phyloP scores from a whole-genome alignment of 495 filamentous ascomycete genomes.

The Penicillium robsamsonii region DNA sequence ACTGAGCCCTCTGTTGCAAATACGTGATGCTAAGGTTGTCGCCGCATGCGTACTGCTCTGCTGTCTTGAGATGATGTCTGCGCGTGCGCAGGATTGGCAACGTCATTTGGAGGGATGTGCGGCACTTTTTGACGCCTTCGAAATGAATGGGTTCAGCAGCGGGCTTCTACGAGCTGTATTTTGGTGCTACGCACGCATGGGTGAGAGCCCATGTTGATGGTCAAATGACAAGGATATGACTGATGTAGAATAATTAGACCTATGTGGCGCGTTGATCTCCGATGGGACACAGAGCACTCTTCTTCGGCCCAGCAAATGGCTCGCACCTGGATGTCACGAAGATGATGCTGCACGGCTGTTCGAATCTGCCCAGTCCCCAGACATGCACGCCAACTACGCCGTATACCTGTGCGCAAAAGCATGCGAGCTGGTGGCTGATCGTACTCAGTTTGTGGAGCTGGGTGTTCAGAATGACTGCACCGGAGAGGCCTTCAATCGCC shows the following conservation, averaged over 20 bases:
- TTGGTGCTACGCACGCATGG: conserved; percentile 52
- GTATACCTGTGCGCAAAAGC: conserved; percentile 45
- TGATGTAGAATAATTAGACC: conserved; percentile 27
- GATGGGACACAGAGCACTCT: conserved; percentile 45
- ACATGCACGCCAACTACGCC: conserved; percentile 48
- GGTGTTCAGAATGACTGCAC: conserved; percentile 33
- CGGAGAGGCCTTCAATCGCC: conserved; percentile 23
- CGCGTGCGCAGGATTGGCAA: conserved; percentile 44
- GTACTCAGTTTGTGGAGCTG: conserved; percentile 38
- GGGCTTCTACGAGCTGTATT: conserved; percentile 45
- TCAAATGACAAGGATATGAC: background rate
- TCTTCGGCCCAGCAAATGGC: conserved; percentile 42
- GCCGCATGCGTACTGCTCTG: conserved; percentile 43
- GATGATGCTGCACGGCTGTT: conserved; percentile 33
- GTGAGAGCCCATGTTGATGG: conserved; percentile 18
- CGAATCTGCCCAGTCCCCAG: conserved; percentile 27
- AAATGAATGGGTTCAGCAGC: conserved; percentile 41
- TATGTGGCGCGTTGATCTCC: conserved; percentile 48
- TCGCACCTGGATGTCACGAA: conserved; percentile 30
- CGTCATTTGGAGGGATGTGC: conserved; percentile 50
- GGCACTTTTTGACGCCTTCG: conserved; percentile 42
- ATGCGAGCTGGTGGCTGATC: conserved; percentile 42
- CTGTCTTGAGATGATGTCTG: conserved; percentile 52
- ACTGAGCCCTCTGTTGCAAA: conserved; percentile 34
- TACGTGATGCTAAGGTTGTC: conserved; percentile 41